Evolutionary conservation across 192 early-diverging fungal genomes (phyloP), one percentile per base, ranked within the genome.

Genomic region (Geranomyces michiganensis): DNA sequence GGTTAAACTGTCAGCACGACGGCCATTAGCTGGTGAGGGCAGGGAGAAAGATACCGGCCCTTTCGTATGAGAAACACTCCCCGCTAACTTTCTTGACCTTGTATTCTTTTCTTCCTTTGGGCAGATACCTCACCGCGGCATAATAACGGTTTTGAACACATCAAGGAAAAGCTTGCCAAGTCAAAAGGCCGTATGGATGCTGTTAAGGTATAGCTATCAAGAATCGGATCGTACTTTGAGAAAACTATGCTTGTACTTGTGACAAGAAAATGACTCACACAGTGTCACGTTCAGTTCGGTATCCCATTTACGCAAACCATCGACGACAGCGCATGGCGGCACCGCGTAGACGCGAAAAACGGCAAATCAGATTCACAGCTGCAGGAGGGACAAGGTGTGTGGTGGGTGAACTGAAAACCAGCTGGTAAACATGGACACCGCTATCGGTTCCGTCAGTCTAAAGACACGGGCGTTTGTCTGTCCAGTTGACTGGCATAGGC

Each of bases 151-250:
- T 77, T 78, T 55, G 7, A 26, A 14, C 45, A 62, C 30, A 77
- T 85, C 26, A 83, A 85, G 65, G 68, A 72, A 24, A 83, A 82
- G 70, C 49, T 85, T 19, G 56, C 48, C 27, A 71, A 83, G 61
- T 84, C 81, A 2, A 83, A 80, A 46, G 56, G 62, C 22, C 68
- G 81, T n/a, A 65, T 85, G 14, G 46, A 79, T 53, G 60, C 81
- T 46, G 84, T 85, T 33, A 78, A 78, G 56, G 82, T 84, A n/a
- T n/a, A n/a, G n/a, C n/a, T n/a, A n/a, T n/a, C n/a, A n/a, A n/a
- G n/a, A n/a, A n/a, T n/a, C n/a, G n/a, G n/a, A n/a, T n/a, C n/a
- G n/a, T n/a, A n/a, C 46, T n/a, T 47, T 47, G 46, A 47, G 46
- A 47, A 47, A n/a, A 47, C n/a, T 47, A 12, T 47, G n/a, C n/a